Evolutionary conservation across 345 rosid species (phyloP).

Genomic region (Boechera retrofracta): DNA sequence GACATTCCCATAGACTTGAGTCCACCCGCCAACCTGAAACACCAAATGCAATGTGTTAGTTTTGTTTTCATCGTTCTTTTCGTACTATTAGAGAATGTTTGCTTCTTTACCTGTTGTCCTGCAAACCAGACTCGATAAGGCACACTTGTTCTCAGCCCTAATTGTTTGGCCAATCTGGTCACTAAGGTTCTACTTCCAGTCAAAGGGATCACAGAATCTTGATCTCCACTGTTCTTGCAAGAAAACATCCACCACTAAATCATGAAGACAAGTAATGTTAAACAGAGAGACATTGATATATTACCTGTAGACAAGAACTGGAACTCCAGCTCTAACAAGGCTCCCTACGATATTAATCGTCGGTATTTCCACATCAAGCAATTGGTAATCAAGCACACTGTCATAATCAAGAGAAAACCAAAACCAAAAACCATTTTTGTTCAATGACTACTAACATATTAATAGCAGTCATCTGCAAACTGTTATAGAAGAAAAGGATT

Average conservation of each 20-base stretch:
- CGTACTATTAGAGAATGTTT: neutral
- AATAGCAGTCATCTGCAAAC: constrained; percentile 18
- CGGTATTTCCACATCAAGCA: constrained; percentile 78
- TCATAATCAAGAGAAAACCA: constrained; percentile 3
- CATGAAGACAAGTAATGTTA: neutral
- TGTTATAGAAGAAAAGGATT: constrained; percentile 10
- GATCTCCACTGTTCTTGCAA: constrained; percentile 75
- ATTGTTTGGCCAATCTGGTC: constrained; percentile 58
- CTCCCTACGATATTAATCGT: constrained; percentile 67
- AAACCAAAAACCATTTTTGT: neutral
- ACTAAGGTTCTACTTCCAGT: constrained; percentile 84
- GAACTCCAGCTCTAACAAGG: constrained; percentile 77
- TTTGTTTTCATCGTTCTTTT: constrained; percentile 9
- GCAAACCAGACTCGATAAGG: constrained; percentile 92
- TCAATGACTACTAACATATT: constrained; percentile 20
- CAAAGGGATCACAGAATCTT: constrained; percentile 94
- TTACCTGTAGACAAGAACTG: constrained; percentile 89
- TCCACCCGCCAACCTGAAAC: constrained; percentile 96
- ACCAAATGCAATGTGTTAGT: constrained; percentile 26
- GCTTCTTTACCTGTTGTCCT: constrained; percentile 68
- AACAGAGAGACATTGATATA: constrained; percentile 17
- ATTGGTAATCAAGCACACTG: constrained; percentile 86
- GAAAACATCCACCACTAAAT: constrained; percentile 4
- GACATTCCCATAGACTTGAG: constrained; percentile 81
- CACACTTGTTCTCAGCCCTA: constrained; percentile 63